A percentile compares a stretch with the other conserved stretches of the same genome.
These are phyloP conservation scores for Huntiella bhutanensis DNA, from an alignment of 2,329 filamentous ascomycete genomes.

Conservation along the genomic window DNA sequence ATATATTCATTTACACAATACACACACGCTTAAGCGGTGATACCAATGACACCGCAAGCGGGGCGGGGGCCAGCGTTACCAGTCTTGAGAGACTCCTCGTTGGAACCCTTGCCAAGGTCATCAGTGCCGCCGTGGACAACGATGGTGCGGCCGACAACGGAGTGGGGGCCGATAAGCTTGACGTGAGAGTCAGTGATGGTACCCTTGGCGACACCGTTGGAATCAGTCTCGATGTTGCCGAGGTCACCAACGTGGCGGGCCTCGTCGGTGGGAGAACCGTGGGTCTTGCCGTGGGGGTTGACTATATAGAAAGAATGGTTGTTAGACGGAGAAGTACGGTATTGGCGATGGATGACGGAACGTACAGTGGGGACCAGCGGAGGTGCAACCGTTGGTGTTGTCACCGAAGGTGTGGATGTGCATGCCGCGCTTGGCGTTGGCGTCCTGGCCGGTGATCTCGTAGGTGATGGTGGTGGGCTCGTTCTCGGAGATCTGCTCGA, in stretches of 20 bases:
- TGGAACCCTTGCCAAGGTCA: conserved; percentile 80
- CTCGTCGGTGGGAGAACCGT: conserved; percentile 70
- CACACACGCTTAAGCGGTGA: neutral
- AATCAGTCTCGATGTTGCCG: conserved; percentile 93
- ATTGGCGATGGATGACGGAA: conserved; percentile 12
- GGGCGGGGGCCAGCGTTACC: conserved; percentile 87
- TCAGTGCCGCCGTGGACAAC: conserved; percentile 92
- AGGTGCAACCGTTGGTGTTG: conserved; percentile 99
- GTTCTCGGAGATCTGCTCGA: conserved; percentile 77
- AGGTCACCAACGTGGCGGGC: conserved; percentile 91
- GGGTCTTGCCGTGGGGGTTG: conserved; percentile 86
- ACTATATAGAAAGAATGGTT: conserved; percentile 32
- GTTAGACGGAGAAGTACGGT: no score
- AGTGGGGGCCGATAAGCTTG: conserved; percentile 92
- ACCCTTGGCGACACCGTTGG: conserved; percentile 75
- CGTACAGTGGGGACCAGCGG: conserved; percentile 91
- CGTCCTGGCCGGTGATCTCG: conserved; percentile 80
- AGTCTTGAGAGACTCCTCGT: conserved; percentile 95
- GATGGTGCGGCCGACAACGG: conserved; percentile 86
- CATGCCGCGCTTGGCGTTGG: conserved; percentile 93
- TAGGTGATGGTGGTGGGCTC: conserved; percentile 72
- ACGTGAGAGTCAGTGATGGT: conserved; percentile 61
- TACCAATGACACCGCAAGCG: conserved; percentile 54
- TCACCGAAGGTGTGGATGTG: conserved; percentile 98
- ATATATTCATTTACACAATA: conserved; percentile 1